Evolutionary conservation across 352 stramenopile species (phyloP), one percentile per base, ranked within the genome.

Genomic region (Phytophthora idaei): DNA sequence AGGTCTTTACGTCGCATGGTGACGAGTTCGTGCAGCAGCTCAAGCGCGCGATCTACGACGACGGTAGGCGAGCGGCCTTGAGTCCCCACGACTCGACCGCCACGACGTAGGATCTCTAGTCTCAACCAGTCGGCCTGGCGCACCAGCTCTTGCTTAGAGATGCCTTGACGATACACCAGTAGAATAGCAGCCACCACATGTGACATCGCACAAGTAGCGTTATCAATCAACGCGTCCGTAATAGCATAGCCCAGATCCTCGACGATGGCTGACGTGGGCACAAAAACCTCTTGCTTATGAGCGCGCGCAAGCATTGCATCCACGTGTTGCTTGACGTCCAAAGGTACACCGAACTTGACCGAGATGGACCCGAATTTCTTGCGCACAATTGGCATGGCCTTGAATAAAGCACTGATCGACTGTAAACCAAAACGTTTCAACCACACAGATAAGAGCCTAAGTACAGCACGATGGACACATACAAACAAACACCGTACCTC

Each of bases 291-390:
- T 5, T 79, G 70, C 14, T 71, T 39, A 56, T 76, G 48, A 4
- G 61, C 70, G 5, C 62, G 75, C 8, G 64, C 67, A 9, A 77
- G 29, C 27, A 47, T 59, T 29, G 67, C 32, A 27, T 71, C 67
- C 4, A 83, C 71, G 47, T 90, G 85, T 32, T 87, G 47, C 27
- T 82, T 80, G 7, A 95, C 53, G 52, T 90, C 84, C 56, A 95
- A 85, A 21, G 87, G 85, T 3, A 70, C 55, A 4, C 82, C 85
- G 61, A 93, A 93, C 31, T 92, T 82, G 21, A 95, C 83, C 5
- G 85, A 90, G 42, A 93, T 89, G 2, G 83, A 93, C 12, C 87
- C 87, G 59, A 93, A 95, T 59, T 93, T 90, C 51, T 92, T 87
- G 57, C 84, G 85, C 45, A 88, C 70, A 11, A 93, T 73, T 17